Conservation (phyloP, 2,329 filamentous ascomycete species). For the Blumeriella jaapii region DNA sequence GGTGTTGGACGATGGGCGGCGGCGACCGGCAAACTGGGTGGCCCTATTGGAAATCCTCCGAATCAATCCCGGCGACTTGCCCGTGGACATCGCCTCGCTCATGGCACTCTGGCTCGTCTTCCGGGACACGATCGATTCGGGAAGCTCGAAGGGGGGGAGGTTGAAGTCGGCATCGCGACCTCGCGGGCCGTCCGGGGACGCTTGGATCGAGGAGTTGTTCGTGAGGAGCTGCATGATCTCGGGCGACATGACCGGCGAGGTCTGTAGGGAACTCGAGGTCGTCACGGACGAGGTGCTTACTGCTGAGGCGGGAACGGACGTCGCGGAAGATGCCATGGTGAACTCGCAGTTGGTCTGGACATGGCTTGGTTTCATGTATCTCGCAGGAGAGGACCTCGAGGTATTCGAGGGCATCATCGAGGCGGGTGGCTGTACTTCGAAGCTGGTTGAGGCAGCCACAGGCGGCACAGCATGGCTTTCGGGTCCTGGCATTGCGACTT, state of each 20-base stretch:
- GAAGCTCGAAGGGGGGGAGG: constrained; percentile 53
- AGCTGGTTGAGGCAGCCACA: constrained; percentile 2
- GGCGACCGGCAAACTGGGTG: constrained; percentile 51
- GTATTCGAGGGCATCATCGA: constrained; percentile 13
- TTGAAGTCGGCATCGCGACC: constrained; percentile 42
- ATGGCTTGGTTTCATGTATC: constrained; percentile 21
- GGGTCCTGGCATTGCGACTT: constrained; percentile 15
- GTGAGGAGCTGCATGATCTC: constrained; percentile 39
- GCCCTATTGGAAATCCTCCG: constrained; percentile 76
- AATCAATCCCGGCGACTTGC: constrained; percentile 59
- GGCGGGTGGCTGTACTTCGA: constrained; percentile 5
- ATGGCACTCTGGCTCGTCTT: constrained; percentile 52
- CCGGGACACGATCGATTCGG: constrained; percentile 55
- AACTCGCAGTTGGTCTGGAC: constrained; percentile 25
- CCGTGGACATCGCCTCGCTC: constrained; percentile 44
- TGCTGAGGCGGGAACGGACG: constrained; percentile 38
- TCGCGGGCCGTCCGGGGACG: constrained; percentile 52
- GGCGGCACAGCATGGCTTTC: constrained; percentile 13
- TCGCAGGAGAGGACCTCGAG: constrained; percentile 12
- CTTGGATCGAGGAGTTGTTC: constrained; percentile 51
- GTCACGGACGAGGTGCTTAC: constrained; percentile 45
- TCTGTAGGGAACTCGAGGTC: constrained; percentile 40
- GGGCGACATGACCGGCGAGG: constrained; percentile 46
- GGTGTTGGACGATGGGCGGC: constrained; percentile 67
- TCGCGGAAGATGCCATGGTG: constrained; percentile 23